Percentiles rank a stretch among this genome's conserved stretches.
These are phyloP conservation scores for Crithidia bombi DNA, from an alignment of 208 protist species.

Conservation along the genomic window DNA sequence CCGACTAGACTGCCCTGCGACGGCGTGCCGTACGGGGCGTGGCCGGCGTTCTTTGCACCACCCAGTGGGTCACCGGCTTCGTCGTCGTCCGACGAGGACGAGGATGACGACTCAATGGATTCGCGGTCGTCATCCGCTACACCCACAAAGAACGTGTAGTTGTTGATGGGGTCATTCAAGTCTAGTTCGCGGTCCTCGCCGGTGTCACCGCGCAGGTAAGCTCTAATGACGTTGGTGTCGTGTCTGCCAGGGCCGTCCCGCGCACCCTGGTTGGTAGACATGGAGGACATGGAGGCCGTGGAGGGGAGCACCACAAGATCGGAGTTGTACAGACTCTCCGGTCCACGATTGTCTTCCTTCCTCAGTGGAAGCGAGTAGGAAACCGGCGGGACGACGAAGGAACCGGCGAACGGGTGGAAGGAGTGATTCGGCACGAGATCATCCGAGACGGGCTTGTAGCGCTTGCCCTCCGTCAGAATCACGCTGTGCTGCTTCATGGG, in stretches of 20 bases:
- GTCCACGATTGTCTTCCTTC: neutral
- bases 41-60: neutral
- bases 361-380: too few species aligned
- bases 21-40: constrained; percentile 14
- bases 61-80: neutral
- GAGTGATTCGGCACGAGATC: constrained; percentile 15
- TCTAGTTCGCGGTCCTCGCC: constrained; percentile 3
- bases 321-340: neutral
- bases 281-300: neutral
- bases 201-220: constrained; percentile 20
- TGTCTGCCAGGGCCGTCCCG: neutral
- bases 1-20: constrained; percentile 6
- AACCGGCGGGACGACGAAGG: neutral
- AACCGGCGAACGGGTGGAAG: constrained; percentile 9
- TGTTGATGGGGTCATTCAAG: constrained; percentile 42
- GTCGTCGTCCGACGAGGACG: neutral
- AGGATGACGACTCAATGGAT: neutral
- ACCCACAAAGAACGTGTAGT: constrained; percentile 43
- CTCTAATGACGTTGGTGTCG: constrained; percentile 1
- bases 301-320: neutral
- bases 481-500: constrained; percentile 34
- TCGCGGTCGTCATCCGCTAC: neutral
- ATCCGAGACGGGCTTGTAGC: constrained; percentile 33
- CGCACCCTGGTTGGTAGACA: neutral
- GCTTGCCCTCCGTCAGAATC: constrained; percentile 28